Conservation (phyloP, 441 rosid genomes). For the Adansonia madagascariensis region DNA sequence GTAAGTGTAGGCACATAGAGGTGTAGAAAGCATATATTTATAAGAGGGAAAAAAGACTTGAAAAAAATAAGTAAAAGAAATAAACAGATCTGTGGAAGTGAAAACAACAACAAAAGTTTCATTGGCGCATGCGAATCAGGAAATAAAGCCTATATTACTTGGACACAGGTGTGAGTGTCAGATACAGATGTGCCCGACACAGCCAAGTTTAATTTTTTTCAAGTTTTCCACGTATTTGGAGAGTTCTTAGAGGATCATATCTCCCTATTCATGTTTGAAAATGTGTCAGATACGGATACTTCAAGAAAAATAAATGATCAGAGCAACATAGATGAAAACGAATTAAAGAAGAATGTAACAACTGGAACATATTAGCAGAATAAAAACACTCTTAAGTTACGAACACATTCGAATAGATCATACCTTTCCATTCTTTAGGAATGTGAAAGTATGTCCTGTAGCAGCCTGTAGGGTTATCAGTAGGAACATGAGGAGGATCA, state of each 20-base stretch:
- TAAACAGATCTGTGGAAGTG: conserved; percentile 8
- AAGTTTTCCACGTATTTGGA: too few relatives aligned
- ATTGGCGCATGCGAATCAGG: conserved; percentile 3
- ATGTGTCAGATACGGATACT: too few relatives aligned
- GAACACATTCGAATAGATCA: conserved; percentile 26
- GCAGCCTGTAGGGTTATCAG: conserved; percentile 94
- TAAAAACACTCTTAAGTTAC: conserved; percentile 14
- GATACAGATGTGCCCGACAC: too few relatives aligned
- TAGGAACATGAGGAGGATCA: conserved; percentile 85
- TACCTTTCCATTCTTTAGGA: conserved; percentile 93
- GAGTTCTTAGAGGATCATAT: too few relatives aligned
- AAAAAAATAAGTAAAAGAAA: not conserved
- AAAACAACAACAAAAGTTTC: conserved; percentile 8
- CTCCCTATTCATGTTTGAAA: too few relatives aligned
- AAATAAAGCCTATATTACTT: not conserved
- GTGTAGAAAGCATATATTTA: not conserved
- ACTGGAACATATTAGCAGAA: conserved; percentile 20
- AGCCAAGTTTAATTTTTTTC: too few relatives aligned
- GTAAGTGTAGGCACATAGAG: not conserved
- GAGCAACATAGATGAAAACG: not conserved
- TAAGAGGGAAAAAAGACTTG: not conserved
- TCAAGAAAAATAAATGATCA: too few relatives aligned
- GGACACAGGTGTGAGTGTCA: too few relatives aligned
- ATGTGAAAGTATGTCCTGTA: conserved; percentile 83
- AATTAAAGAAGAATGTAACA: conserved; percentile 8